Conservation (phyloP, 169 alveolate genomes). For the Theileria annulata region DNA sequence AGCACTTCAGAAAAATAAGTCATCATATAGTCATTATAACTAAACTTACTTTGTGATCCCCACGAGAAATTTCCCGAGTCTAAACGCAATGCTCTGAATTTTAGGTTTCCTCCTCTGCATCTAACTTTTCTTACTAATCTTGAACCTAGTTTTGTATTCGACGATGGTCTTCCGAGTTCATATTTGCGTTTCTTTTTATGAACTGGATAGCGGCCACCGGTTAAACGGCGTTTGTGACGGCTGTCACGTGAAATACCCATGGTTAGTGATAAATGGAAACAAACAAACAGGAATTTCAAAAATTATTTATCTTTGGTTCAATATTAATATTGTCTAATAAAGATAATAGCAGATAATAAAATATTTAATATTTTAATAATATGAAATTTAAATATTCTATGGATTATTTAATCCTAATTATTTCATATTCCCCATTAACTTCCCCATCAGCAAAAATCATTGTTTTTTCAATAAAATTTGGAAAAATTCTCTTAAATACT, state of each 20-base stretch:
- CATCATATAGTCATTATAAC: slow-evolving; percentile 34
- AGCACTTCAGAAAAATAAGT: slow-evolving; percentile 21
- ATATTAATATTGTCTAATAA: not conserved
- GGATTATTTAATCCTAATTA: not conserved
- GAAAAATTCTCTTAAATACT: not conserved
- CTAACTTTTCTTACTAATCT: slow-evolving; percentile 93
- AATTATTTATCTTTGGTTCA: not conserved
- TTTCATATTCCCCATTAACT: not conserved
- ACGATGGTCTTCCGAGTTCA: slow-evolving; percentile 98
- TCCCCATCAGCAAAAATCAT: not conserved
- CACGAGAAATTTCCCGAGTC: slow-evolving; percentile 97
- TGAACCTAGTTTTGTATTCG: slow-evolving; percentile 95
- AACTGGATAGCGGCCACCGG: slow-evolving; percentile 99
- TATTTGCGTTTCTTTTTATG: slow-evolving; percentile 98
- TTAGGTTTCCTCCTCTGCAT: slow-evolving; percentile 97
- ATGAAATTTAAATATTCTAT: not conserved
- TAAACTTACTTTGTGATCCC: slow-evolving; percentile 89
- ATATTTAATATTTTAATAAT: not conserved
- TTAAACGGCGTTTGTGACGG: slow-evolving; percentile 97
- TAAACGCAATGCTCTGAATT: slow-evolving; percentile 94
- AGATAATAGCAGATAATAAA: not conserved
- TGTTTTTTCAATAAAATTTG: not conserved
- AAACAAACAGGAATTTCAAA: not conserved
- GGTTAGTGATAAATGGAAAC: not conserved
- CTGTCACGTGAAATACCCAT: slow-evolving; percentile 99